phyloP scores from a whole-genome alignment of 768 basidiomycete genomes.

The Clathrus columnatus region DNA sequence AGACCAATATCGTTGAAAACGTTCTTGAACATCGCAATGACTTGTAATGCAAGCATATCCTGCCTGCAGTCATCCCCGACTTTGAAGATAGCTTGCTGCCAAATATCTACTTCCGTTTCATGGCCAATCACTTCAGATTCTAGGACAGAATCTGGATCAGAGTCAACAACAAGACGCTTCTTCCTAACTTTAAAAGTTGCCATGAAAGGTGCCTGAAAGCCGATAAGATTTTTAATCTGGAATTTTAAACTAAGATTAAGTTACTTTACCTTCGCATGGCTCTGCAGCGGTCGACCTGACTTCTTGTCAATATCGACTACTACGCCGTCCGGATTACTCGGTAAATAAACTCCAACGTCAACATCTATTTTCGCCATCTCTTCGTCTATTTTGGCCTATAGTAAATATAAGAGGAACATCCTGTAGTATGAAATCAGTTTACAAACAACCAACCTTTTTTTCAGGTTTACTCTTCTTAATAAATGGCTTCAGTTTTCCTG shows the following conservation, averaged over 20 bases:
- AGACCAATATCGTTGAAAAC: constrained; percentile 86
- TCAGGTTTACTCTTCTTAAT: constrained; percentile 94
- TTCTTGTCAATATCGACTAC: constrained; percentile 98
- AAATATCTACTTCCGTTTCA: constrained; percentile 61
- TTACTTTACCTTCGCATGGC: constrained; percentile 85
- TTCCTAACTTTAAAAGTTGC: constrained; percentile 98
- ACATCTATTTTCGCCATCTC: constrained; percentile 96
- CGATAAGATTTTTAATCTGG: neutral
- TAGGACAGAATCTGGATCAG: constrained; percentile 66
- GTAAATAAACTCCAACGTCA: constrained; percentile 92
- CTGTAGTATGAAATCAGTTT: neutral
- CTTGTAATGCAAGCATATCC: constrained; percentile 92
- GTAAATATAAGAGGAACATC: constrained; percentile 1
- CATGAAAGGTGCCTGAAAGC: constrained; percentile 90
- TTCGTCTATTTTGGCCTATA: constrained; percentile 94
- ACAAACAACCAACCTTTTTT: constrained; percentile 63
- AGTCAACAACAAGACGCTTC: constrained; percentile 56
- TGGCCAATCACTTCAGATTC: constrained; percentile 49
- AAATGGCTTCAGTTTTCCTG: constrained; percentile 91
- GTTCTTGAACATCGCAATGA: constrained; percentile 99
- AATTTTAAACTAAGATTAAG: neutral
- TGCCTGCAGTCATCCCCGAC: constrained; percentile 99
- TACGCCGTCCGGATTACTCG: constrained; percentile 93
- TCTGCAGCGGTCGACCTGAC: constrained; percentile 91
- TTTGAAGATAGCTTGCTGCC: constrained; percentile 99